phyloP scores from a whole-genome alignment of 2,329 filamentous ascomycete species.

The Alternaria sp. region DNA sequence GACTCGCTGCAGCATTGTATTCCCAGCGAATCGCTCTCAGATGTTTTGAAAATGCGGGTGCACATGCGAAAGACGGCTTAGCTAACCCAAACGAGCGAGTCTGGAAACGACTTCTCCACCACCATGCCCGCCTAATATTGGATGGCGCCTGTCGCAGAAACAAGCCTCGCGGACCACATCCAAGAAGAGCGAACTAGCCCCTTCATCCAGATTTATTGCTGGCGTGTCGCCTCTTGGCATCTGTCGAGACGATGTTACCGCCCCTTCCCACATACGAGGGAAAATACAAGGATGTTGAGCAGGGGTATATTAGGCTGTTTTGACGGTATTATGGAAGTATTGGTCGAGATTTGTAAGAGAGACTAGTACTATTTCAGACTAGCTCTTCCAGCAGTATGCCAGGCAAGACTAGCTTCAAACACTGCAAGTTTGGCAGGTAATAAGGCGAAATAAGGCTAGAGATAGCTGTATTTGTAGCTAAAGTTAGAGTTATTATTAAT shows the following conservation, averaged over 20 bases:
- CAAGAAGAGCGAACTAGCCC: constrained; percentile 15
- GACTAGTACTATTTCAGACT: too few species aligned
- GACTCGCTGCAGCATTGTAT: constrained; percentile 21
- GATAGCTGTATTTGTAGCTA: too few species aligned
- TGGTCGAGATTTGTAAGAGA: too few species aligned
- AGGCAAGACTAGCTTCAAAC: too few species aligned
- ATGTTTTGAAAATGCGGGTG: constrained; percentile 35
- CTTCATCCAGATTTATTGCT: constrained; percentile 27
- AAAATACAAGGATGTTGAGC: too few species aligned
- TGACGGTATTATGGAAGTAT: too few species aligned
- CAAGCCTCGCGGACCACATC: constrained; percentile 18
- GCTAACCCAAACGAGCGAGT: constrained; percentile 29
- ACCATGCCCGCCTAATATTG: constrained; percentile 32
- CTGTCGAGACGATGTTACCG: constrained; percentile 21
- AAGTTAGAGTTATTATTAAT: too few species aligned
- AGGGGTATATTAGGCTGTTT: too few species aligned
- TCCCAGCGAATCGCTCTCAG: constrained; percentile 24
- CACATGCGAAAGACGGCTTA: constrained; percentile 24
- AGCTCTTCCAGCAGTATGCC: too few species aligned
- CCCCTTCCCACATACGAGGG: too few species aligned
- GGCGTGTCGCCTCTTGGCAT: constrained; percentile 20
- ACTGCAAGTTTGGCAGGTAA: too few species aligned
- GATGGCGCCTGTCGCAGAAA: constrained; percentile 29
- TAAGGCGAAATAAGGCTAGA: too few species aligned
- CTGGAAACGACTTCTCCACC: constrained; percentile 37